Conservation (phyloP, 305 asterid species). For the Fraxinus velutina region DNA sequence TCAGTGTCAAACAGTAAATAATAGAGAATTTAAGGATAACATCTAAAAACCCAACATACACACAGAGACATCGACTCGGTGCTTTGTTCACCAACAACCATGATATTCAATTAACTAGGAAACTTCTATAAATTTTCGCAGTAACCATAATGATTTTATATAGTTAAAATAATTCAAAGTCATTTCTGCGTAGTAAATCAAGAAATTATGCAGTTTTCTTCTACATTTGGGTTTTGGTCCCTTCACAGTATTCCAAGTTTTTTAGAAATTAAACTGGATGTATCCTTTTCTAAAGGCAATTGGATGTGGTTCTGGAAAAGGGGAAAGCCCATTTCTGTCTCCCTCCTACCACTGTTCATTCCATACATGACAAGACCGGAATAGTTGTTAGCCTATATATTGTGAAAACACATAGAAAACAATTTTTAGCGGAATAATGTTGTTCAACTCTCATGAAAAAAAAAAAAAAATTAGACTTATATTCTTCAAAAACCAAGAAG, state of each 20-base stretch:
- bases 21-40: slow-evolving; percentile 6
- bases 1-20: slow-evolving; percentile 22
- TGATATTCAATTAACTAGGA: neutral
- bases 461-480: neutral
- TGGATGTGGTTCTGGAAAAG: neutral
- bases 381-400: neutral
- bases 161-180: neutral
- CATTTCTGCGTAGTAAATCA: slow-evolving; percentile 8
- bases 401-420: neutral
- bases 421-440: neutral
- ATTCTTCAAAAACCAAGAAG: slow-evolving; percentile 10
- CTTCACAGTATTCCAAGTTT: neutral
- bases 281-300: neutral
- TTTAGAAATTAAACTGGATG: neutral
- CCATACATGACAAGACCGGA: neutral
- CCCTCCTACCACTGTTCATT: slow-evolving; percentile 6
- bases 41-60: slow-evolving; percentile 5
- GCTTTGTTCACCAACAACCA: neutral
- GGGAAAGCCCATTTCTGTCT: neutral
- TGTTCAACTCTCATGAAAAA: slow-evolving; percentile 1
- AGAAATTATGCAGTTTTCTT: neutral
- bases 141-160: neutral
- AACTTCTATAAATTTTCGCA: neutral
- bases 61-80: neutral
- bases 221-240: neutral